Evolutionary conservation across 257 asterid species (phyloP), one percentile per base, ranked within the genome.

Genomic region (Phtheirospermum japonicum): DNA sequence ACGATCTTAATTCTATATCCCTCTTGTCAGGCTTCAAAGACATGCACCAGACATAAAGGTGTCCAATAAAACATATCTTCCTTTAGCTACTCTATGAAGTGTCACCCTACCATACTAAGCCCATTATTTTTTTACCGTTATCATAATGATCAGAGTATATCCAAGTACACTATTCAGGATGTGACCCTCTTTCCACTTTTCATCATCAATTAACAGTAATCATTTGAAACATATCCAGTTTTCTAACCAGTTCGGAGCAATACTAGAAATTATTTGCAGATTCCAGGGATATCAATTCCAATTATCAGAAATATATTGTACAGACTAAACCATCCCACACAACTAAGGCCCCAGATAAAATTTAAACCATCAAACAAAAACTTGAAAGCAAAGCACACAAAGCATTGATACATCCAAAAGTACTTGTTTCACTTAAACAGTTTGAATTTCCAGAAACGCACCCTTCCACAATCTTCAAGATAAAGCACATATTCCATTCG

Each of bases 31-130:
- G n/a, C n/a, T n/a, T n/a, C n/a, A n/a, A n/a, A n/a, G n/a, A n/a
- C n/a, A n/a, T n/a, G n/a, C n/a, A n/a, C n/a, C n/a, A n/a, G n/a
- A n/a, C n/a, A n/a, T n/a, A n/a, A 17, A 57, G 46, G 48, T 9
- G 17, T 14, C 59, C 8, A 9, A 12, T 4, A 37, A 17, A 32
- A 58, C 46, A 37, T 17, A 36, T 17, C 40, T 42, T 28, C 6
- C 46, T 14, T 57, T 43, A 4, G 55, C n/a, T 61, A 43, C n/a
- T 20, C 26, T 12, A 43, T 5, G 17, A 61, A 8, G 23, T 13
- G 42, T 46, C 56, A 43, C 49, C 66, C 26, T n/a, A 61, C 12
- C 55, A n/a, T 8, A 9, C 65, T 18, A 30, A 18, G 33, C 48
- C 23, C 11, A 12, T 5, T n/a, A 30, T 13, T 30, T 53, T n/a